phyloP scores from a whole-genome alignment of 352 stramenopile species.

The Aphanomyces invadans region DNA sequence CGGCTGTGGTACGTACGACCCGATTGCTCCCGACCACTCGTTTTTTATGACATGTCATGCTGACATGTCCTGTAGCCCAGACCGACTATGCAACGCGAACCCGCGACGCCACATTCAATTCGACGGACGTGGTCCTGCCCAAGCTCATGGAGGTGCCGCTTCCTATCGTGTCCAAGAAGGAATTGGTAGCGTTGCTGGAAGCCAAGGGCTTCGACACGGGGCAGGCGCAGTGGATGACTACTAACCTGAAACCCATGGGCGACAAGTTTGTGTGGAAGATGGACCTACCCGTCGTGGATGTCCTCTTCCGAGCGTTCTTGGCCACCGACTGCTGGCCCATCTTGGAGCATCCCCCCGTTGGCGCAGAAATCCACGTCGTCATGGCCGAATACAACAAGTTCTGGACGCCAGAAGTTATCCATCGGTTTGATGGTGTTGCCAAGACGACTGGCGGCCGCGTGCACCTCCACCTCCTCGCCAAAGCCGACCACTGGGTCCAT shows the following conservation, averaged over 20 bases:
- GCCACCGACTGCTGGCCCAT: constrained; percentile 59
- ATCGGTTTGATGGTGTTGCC: constrained; percentile 31
- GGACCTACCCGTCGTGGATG: constrained; percentile 60
- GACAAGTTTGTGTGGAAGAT: constrained; percentile 79
- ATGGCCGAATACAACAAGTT: constrained; percentile 65
- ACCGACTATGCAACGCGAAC: constrained; percentile 59
- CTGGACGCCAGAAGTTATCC: constrained; percentile 50
- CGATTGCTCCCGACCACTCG: background rate
- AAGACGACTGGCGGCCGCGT: constrained; percentile 34
- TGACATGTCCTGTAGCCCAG: constrained; percentile 27
- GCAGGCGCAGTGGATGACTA: constrained; percentile 76
- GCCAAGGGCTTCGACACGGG: constrained; percentile 48
- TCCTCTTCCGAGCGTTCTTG: constrained; percentile 64
- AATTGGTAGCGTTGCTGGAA: constrained; percentile 57
- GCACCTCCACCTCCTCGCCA: constrained; percentile 56
- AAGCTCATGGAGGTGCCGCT: constrained; percentile 63
- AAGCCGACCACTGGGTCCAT: constrained; percentile 79
- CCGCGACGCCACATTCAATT: constrained; percentile 27
- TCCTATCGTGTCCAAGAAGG: constrained; percentile 57
- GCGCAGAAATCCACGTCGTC: constrained; percentile 68
- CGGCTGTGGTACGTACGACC: constrained; percentile 38
- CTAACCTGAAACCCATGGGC: constrained; percentile 51
- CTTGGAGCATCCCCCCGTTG: constrained; percentile 32
- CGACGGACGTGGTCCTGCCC: constrained; percentile 63
- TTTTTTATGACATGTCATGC: background rate